Percentiles rank a stretch among this genome's conserved stretches.
Evolutionary conservation across 2,329 filamentous ascomycete genomes (phyloP).

Genomic region (Colletotrichum chrysophilum): DNA sequence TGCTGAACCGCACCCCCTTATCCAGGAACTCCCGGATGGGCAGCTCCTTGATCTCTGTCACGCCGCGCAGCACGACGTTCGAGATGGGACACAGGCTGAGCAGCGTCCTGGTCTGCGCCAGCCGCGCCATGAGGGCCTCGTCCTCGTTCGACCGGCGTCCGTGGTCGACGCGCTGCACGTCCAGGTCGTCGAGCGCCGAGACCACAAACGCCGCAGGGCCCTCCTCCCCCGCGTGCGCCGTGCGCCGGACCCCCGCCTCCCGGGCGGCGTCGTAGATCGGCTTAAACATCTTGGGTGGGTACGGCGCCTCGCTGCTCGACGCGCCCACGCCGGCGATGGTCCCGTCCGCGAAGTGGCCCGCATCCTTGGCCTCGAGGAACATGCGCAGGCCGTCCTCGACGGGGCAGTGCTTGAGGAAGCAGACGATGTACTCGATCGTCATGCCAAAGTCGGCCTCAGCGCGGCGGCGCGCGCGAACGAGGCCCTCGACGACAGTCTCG

Average conservation of each 20-base stretch:
- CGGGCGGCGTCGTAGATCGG: constrained; percentile 62
- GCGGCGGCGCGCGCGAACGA: constrained; percentile 62
- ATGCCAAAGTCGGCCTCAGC: constrained; percentile 69
- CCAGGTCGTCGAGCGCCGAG: constrained; percentile 65
- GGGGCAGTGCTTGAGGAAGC: constrained; percentile 74
- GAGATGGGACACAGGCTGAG: constrained; percentile 23
- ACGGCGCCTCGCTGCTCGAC: constrained; percentile 66
- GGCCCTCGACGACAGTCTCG: constrained; percentile 67
- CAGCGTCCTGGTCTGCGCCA: constrained; percentile 63
- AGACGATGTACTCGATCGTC: constrained; percentile 71
- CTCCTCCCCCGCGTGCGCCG: constrained; percentile 79
- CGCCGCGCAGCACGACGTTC: constrained; percentile 36
- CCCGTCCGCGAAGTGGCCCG: constrained; percentile 54
- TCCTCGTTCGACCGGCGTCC: constrained; percentile 71
- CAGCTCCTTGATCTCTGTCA: constrained; percentile 32
- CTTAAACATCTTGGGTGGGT: constrained; percentile 64
- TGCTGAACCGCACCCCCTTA: constrained; percentile 68
- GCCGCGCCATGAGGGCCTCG: constrained; percentile 57
- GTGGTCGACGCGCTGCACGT: constrained; percentile 74
- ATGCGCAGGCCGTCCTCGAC: constrained; percentile 57
- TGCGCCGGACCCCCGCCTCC: constrained; percentile 58
- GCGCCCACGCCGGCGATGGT: constrained; percentile 69
- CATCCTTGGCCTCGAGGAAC: constrained; percentile 39
- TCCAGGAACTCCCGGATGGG: constrained; percentile 70
- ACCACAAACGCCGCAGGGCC: constrained; percentile 71